Base-by-base conservation (phyloP, 441 rosid genomes). In the Oxalis stricta region DNA sequence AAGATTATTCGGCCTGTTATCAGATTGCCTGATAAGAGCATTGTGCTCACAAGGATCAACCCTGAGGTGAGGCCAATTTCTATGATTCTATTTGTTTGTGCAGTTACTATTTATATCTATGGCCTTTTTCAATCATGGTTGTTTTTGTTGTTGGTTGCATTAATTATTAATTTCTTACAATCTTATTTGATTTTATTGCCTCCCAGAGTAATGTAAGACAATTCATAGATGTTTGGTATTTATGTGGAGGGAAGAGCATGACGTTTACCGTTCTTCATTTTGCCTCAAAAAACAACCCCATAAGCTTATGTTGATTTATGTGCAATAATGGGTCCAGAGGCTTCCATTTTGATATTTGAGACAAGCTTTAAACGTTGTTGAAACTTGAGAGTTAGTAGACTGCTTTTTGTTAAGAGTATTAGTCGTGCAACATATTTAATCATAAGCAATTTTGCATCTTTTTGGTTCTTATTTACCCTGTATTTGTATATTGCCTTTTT, bases 41-140 rank as follows among this genome's bases (percentile, higher is more conserved):
- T 67, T 22, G 87, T 88, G 34, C 84, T 88, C 29, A 88, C 97
- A 46, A 79, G 95, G 31, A 88, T 88, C 61, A 79, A 84, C 61
- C 93, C 97, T 0, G 95, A 84, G 92, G 95, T 87, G 56, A 48
- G 73, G 61, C n/a, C n/a, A n/a, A n/a, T n/a, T n/a, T n/a, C n/a
- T n/a, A n/a, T 33, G 32, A 44, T 59, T 2, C 15, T 33, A 31
- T 20, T 46, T 59, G 46, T 38, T 48, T 44, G 23, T 22, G 16
- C 16, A 13, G 9, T 38, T 39, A 60, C 44, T 46, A 31, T 18
- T 42, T 28, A 29, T 30, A 5, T 8, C 7, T 26, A 26, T 26
- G 28, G 10, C 12, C 10, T 26, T n/a, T 38, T 15, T 19, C 13
- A 43, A 43, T 7, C 31, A 31, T 7, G 5, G 31, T 18, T 24